Percentiles rank a stretch among this genome's conserved stretches.
These are phyloP conservation scores for Mucuna pruriens DNA, from an alignment of 306 rosid species.

Conservation along the genomic window DNA sequence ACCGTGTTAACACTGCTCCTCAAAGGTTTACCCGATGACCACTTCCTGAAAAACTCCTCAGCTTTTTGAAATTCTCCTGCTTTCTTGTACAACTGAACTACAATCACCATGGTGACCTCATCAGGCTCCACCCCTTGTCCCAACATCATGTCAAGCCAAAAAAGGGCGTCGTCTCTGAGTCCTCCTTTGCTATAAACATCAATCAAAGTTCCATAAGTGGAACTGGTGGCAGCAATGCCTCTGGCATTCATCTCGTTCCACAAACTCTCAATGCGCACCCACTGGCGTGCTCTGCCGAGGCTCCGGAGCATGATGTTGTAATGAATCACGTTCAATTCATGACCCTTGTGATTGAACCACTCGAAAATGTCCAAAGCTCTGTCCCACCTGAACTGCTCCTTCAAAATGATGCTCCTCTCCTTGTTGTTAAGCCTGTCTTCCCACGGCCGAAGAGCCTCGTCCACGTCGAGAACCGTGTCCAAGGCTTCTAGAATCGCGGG, in stretches of 20 bases:
- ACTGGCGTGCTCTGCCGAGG: constrained; percentile 71
- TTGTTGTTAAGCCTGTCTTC: constrained; percentile 66
- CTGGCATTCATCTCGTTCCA: constrained; percentile 80
- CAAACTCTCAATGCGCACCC: constrained; percentile 66
- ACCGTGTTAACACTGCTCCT: constrained; percentile 25
- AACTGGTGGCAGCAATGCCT: constrained; percentile 76
- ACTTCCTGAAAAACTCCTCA: constrained; percentile 72
- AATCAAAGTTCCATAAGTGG: constrained; percentile 93
- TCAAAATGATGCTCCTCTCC: constrained; percentile 92
- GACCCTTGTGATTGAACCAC: constrained; percentile 73
- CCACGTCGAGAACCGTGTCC: constrained; percentile 60
- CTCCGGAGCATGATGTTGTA: constrained; percentile 75
- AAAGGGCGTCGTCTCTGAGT: constrained; percentile 66
- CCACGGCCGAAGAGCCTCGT: constrained; percentile 80
- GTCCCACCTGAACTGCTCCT: constrained; percentile 81
- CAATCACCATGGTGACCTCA: constrained; percentile 93
- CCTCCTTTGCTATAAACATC: constrained; percentile 89
- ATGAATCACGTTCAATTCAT: constrained; percentile 86
- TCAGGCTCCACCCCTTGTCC: constrained; percentile 82
- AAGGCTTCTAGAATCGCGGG: constrained; percentile 73
- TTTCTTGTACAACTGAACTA: constrained; percentile 87
- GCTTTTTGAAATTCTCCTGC: constrained; percentile 83
- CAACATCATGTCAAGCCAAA: constrained; percentile 84
- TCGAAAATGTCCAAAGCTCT: constrained; percentile 82
- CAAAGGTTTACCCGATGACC: constrained; percentile 65